Percentiles rank a stretch among this genome's conserved stretches.
These are phyloP conservation scores for Saccharata proteae DNA, from an alignment of 2,329 filamentous ascomycete species.

Conservation along the genomic window DNA sequence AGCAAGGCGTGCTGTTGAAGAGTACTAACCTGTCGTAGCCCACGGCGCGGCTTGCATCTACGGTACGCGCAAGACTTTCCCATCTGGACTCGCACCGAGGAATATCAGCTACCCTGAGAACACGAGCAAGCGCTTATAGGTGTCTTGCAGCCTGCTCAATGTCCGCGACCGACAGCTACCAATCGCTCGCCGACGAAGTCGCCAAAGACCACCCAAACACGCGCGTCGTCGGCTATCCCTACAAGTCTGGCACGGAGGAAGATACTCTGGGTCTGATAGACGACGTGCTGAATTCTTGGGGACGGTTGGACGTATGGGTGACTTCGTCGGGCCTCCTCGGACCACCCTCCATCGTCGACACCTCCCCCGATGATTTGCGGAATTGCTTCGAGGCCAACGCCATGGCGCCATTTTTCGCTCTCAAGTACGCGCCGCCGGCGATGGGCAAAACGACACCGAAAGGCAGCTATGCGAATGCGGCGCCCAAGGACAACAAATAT, in stretches of 20 bases:
- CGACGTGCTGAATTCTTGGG: constrained; percentile 49
- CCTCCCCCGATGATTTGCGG: constrained; percentile 43
- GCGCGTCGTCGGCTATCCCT: constrained; percentile 50
- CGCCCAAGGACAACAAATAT: constrained; percentile 48
- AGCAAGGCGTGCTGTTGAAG: neutral
- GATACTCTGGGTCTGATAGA: constrained; percentile 50
- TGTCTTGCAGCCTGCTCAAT: constrained; percentile 1
- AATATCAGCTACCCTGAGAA: too few relatives aligned
- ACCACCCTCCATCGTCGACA: constrained; percentile 44
- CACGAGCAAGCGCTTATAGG: too few relatives aligned
- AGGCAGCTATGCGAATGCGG: constrained; percentile 45
- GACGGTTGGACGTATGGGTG: constrained; percentile 47
- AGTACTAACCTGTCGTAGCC: constrained; percentile 26
- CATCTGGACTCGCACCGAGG: constrained; percentile 27
- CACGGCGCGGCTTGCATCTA: constrained; percentile 55
- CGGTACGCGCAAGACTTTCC: too few relatives aligned
- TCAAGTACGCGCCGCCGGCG: constrained; percentile 52
- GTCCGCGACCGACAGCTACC: neutral
- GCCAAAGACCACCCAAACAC: constrained; percentile 35
- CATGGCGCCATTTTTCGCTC: constrained; percentile 51
- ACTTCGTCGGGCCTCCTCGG: constrained; percentile 46
- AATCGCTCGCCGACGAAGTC: constrained; percentile 1
- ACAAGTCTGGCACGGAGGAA: constrained; percentile 46
- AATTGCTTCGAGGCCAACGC: constrained; percentile 49
- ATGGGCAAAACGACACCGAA: constrained; percentile 48